Evolutionary conservation across 495 filamentous ascomycete species (phyloP).

Genomic region (Neurospora terricola): DNA sequence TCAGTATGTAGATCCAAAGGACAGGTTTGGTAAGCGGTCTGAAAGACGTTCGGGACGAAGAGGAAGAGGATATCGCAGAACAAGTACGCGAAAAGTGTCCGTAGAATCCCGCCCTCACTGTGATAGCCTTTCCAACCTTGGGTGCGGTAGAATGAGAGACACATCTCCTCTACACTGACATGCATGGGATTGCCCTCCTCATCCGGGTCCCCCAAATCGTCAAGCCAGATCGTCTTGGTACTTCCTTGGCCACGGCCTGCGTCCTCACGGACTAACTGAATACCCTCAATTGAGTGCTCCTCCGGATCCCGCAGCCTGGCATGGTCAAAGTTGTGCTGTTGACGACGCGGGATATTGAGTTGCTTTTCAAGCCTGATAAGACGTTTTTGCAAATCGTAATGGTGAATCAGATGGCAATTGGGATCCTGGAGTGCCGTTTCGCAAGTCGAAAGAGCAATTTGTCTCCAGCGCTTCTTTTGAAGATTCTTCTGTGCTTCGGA

Average conservation of each 20-base stretch:
- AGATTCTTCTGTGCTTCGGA: constrained; percentile 56
- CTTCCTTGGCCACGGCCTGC: constrained; percentile 36
- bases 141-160: constrained; percentile 70
- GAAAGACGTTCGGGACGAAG: constrained; percentile 93
- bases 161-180: constrained; percentile 77
- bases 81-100: constrained; percentile 83
- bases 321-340: constrained; percentile 90
- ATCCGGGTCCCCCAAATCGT: constrained; percentile 53
- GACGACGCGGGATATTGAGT: constrained; percentile 71
- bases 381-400: constrained; percentile 90
- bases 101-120: constrained; percentile 77
- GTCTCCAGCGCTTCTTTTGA: constrained; percentile 77
- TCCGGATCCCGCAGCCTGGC: constrained; percentile 62
- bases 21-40: constrained; percentile 87
- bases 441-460: constrained; percentile 70
- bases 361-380: constrained; percentile 79
- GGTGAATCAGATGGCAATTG: constrained; percentile 81
- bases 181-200: constrained; percentile 46
- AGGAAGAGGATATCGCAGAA: constrained; percentile 92
- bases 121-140: constrained; percentile 93
- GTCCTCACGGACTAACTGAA: constrained; percentile 56
- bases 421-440: constrained; percentile 78
- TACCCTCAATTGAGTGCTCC: constrained; percentile 65
- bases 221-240: constrained; percentile 79
- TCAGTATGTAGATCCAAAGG: constrained; percentile 90